Conservation (phyloP, 2,329 filamentous ascomycete genomes). For the Harringtonia aguacate region DNA sequence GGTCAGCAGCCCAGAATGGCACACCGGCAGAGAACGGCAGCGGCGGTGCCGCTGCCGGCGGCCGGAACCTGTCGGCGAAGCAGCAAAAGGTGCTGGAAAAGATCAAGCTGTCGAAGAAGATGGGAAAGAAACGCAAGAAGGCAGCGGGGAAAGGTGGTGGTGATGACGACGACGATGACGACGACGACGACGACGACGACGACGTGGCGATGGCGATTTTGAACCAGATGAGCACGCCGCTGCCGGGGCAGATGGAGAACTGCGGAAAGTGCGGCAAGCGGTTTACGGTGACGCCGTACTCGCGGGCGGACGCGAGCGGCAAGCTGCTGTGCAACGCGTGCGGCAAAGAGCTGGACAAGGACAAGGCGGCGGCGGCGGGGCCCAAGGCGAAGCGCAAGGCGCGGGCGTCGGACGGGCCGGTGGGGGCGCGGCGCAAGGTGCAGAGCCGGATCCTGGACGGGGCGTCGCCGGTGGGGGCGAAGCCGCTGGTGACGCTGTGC, state of each 20-base stretch:
- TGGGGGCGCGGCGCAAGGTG: slow-evolving; percentile 58
- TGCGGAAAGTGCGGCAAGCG: slow-evolving; percentile 78
- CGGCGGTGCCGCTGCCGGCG: not conserved
- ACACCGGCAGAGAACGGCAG: not conserved
- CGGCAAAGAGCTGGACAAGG: slow-evolving; percentile 60
- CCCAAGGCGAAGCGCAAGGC: slow-evolving; percentile 33
- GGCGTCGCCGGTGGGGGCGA: slow-evolving; percentile 51
- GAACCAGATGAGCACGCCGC: slow-evolving; percentile 33
- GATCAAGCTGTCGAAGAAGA: slow-evolving; percentile 48
- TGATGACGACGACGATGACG: slow-evolving; percentile 22
- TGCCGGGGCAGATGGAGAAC: slow-evolving; percentile 81
- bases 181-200: slow-evolving; percentile 35
- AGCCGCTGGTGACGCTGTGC: slow-evolving; percentile 54
- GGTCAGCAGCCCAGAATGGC: not conserved
- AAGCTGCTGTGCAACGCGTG: slow-evolving; percentile 70
- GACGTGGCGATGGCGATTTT: slow-evolving; percentile 39
- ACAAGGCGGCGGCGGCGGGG: slow-evolving; percentile 39
- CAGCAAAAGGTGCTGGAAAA: slow-evolving; percentile 41
- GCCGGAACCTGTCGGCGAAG: slow-evolving; percentile 19
- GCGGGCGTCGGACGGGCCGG: slow-evolving; percentile 35
- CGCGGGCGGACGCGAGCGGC: slow-evolving; percentile 68
- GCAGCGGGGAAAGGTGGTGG: not conserved
- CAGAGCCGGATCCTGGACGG: slow-evolving; percentile 84
- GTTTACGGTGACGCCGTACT: slow-evolving; percentile 89
- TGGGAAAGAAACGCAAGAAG: slow-evolving; percentile 42